Conservation (phyloP, 192 early-diverging fungal genomes). For the Gaertneriomyces semiglobifer region DNA sequence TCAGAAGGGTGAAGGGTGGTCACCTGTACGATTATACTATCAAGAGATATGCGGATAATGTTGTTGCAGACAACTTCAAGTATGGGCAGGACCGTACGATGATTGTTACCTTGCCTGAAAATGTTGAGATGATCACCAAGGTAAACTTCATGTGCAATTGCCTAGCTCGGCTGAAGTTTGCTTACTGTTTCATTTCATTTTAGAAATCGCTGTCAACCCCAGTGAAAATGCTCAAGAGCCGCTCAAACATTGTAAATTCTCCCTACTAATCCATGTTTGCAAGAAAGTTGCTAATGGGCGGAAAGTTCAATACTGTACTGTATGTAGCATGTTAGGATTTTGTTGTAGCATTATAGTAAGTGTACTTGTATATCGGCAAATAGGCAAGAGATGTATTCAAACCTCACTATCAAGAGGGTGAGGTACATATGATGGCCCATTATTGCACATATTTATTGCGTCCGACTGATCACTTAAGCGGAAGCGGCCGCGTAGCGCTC, state of each 20-base stretch:
- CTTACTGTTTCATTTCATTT: background rate
- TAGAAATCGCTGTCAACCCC: conserved; percentile 61
- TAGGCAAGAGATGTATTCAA: too few species aligned
- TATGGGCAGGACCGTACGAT: conserved; percentile 80
- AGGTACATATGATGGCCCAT: too few species aligned
- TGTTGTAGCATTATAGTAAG: too few species aligned
- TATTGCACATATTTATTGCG: too few species aligned
- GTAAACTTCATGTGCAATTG: conserved; percentile 2
- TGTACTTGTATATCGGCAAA: too few species aligned
- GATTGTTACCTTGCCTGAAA: conserved; percentile 74
- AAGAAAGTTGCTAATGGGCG: too few species aligned
- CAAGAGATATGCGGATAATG: conserved; percentile 74
- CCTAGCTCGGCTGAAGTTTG: background rate
- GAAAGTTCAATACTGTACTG: too few species aligned
- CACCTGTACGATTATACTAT: conserved; percentile 81
- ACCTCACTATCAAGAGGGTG: too few species aligned
- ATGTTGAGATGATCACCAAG: conserved; percentile 65
- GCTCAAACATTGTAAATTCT: conserved; percentile 49
- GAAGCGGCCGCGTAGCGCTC: conserved; percentile 72
- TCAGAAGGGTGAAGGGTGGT: conserved; percentile 73
- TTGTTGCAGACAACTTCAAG: conserved; percentile 91
- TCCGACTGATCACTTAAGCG: too few species aligned
- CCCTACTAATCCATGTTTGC: conserved; percentile 39
- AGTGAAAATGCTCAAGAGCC: conserved; percentile 51
- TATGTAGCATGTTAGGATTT: too few species aligned